Evolutionary conservation across 208 protist genomes (phyloP).

Genomic region (Strigomonas culicis): DNA sequence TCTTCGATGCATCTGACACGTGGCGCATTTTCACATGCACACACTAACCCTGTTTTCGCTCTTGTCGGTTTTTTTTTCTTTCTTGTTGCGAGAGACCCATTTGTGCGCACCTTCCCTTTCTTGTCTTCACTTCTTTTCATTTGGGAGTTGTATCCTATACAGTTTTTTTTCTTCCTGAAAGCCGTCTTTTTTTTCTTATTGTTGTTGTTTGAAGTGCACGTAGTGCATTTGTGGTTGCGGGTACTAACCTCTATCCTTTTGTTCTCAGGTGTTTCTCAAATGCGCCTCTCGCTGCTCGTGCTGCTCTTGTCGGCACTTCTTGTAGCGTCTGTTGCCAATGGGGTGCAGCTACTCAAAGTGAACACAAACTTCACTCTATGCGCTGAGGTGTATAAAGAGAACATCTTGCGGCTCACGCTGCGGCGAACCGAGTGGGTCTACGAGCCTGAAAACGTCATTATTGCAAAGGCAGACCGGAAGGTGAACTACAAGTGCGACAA

Average conservation of each 20-base stretch:
- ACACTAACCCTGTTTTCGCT: constrained; percentile 21
- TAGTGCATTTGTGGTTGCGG: too few species aligned
- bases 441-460: constrained; percentile 18
- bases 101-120: not conserved
- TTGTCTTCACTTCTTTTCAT: not conserved
- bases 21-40: too few species aligned
- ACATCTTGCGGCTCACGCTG: constrained; percentile 31
- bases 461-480: not conserved
- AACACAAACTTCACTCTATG: constrained; percentile 18
- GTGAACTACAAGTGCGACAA: not conserved
- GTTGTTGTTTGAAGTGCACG: not conserved
- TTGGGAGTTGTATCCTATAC: not conserved
- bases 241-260: too few species aligned
- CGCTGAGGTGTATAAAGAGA: constrained; percentile 25
- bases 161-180: not conserved
- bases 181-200: constrained; percentile 7
- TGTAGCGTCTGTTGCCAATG: not conserved
- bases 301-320: not conserved
- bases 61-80: constrained; percentile 32
- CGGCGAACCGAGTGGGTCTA: constrained; percentile 22
- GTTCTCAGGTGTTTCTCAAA: too few species aligned
- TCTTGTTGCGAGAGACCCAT: too few species aligned
- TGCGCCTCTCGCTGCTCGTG: too few species aligned
- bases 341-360: constrained; percentile 11
- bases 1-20: too few species aligned